A percentile compares a stretch with the other conserved stretches of the same genome.
phyloP scores from a whole-genome alignment of 768 basidiomycete genomes.

The Galerina sulciceps region DNA sequence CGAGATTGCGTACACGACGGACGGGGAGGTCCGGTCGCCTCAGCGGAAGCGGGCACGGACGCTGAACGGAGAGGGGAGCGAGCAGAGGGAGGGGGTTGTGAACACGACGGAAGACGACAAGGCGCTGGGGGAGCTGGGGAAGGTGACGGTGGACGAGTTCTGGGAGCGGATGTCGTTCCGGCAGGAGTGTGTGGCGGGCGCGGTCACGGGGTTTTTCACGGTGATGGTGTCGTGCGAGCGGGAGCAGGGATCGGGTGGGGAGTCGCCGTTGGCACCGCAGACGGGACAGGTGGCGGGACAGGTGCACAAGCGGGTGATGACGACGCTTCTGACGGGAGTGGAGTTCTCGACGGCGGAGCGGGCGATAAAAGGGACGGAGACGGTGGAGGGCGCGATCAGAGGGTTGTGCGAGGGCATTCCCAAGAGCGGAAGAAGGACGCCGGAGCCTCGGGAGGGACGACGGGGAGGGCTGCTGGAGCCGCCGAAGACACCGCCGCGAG shows the following conservation, averaged over 20 bases:
- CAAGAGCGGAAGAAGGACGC: slow-evolving; percentile 36
- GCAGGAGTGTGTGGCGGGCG: slow-evolving; percentile 91
- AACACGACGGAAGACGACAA: slow-evolving; percentile 31
- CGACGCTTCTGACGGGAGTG: slow-evolving; percentile 69
- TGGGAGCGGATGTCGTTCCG: slow-evolving; percentile 98
- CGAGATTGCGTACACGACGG: slow-evolving; percentile 80
- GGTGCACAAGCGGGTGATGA: slow-evolving; percentile 72
- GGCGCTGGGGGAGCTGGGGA: slow-evolving; percentile 56
- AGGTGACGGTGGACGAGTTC: slow-evolving; percentile 78
- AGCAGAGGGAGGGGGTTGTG: slow-evolving; percentile 23
- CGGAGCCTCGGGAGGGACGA: slow-evolving; percentile 34
- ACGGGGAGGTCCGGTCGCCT: slow-evolving; percentile 65
- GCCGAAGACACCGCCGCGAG: slow-evolving; percentile 58
- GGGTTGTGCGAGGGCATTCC: slow-evolving; percentile 73
- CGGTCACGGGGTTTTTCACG: slow-evolving; percentile 94
- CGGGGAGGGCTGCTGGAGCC: slow-evolving; percentile 37
- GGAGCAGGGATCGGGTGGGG: slow-evolving; percentile 19
- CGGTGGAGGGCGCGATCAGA: slow-evolving; percentile 68
- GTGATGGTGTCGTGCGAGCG: slow-evolving; percentile 39
- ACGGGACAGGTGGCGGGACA: slow-evolving; percentile 67
- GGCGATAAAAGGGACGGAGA: slow-evolving; percentile 70
- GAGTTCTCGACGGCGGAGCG: slow-evolving; percentile 77
- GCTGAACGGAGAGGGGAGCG: slow-evolving; percentile 25
- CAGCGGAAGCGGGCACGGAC: slow-evolving; percentile 59
- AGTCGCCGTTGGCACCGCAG: slow-evolving; percentile 53